Conservation (phyloP, 768 basidiomycete species). For the Amanita inopinata region DNA sequence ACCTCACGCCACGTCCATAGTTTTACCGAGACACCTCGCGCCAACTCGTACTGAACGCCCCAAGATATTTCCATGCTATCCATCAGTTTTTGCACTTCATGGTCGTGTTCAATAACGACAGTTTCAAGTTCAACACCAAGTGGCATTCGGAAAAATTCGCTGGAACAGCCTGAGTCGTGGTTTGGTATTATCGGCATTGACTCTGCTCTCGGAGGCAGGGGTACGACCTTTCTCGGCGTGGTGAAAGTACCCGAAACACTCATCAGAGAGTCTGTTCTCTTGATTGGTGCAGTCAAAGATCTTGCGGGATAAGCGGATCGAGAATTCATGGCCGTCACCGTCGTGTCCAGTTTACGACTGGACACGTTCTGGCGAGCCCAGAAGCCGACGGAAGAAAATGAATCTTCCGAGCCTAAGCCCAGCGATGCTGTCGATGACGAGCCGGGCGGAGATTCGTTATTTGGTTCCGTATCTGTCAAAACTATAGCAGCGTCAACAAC, state of each 20-base stretch:
- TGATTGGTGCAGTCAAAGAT: not conserved
- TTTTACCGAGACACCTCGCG: slow-evolving; percentile 28
- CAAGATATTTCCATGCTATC: slow-evolving; percentile 30
- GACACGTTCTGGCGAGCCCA: not conserved
- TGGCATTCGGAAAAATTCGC: not conserved
- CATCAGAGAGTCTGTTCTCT: not conserved
- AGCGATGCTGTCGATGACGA: not conserved
- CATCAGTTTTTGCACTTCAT: slow-evolving; percentile 23
- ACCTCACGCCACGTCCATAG: slow-evolving; percentile 35
- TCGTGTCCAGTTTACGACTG: not conserved
- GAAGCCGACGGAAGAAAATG: slow-evolving; percentile 1
- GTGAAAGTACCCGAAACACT: not conserved
- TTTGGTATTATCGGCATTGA: not conserved
- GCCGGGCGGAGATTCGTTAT: not conserved
- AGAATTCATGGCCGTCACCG: not conserved
- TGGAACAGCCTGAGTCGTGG: not conserved
- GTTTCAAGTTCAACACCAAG: slow-evolving; percentile 20
- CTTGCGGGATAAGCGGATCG: not conserved
- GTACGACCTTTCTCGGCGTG: not conserved
- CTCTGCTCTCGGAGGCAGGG: not conserved
- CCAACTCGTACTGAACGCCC: slow-evolving; percentile 38
- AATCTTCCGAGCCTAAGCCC: not conserved
- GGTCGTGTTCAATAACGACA: slow-evolving; percentile 26
- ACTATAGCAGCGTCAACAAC: slow-evolving; percentile 2
- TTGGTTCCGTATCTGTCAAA: slow-evolving; percentile 5